phyloP scores from a whole-genome alignment of 805 yeast genomes.

The Kluyveromyces starmeri region DNA sequence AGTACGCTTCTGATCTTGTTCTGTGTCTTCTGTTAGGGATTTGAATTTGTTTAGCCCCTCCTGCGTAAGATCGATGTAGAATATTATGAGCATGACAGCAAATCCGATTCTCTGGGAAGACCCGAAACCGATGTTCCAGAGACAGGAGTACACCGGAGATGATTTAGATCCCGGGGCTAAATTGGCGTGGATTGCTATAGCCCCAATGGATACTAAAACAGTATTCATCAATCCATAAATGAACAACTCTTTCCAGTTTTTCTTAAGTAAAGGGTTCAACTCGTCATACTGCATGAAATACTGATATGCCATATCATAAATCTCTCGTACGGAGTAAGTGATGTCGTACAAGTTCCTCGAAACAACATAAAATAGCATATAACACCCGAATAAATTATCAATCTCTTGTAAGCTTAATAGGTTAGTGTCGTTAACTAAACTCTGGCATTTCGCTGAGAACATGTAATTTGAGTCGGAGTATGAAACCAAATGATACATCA shows the following conservation, averaged over 20 bases:
- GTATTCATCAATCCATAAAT: constrained; percentile 4
- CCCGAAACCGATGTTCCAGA: constrained; percentile 3
- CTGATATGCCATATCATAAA: constrained; percentile 1
- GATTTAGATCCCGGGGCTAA: constrained; percentile 2
- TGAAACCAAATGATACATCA: not conserved
- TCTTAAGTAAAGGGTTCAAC: constrained; percentile 1
- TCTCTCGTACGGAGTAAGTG: constrained; percentile 1
- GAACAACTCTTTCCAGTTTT: constrained; percentile 2
- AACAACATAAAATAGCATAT: not conserved
- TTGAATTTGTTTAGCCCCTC: constrained; percentile 1
- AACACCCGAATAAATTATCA: constrained; percentile 2
- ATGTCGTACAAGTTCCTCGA: not conserved
- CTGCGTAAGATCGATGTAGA: constrained; percentile 1
- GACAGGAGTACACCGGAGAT: constrained; percentile 3
- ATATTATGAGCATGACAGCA: constrained; percentile 1
- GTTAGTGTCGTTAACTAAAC: not conserved
- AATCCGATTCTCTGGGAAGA: constrained; percentile 3
- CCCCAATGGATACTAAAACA: not conserved
- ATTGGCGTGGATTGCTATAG: not conserved
- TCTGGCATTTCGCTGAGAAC: not conserved
- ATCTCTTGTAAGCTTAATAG: not conserved
- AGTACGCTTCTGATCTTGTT: too few species aligned
- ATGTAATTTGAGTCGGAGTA: constrained; percentile 1
- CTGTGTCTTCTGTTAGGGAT: not conserved
- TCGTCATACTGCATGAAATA: constrained; percentile 2